These are phyloP conservation scores for Gracilaria gracilis DNA, from an alignment of 23 red algal genomes.

Conservation along the genomic window DNA sequence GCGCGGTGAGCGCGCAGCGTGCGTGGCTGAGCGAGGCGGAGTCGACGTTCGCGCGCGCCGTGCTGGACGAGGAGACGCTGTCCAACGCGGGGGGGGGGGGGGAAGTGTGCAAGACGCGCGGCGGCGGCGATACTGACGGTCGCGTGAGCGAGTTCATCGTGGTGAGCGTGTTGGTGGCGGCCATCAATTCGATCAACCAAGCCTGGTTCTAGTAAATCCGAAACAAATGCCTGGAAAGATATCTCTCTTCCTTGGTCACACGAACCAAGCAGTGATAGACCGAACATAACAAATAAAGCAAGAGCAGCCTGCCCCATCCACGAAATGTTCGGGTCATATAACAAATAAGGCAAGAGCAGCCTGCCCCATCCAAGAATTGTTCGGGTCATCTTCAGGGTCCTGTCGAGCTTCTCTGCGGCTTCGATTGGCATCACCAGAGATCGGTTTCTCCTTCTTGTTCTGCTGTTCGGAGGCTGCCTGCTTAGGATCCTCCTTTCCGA, in stretches of 20 bases:
- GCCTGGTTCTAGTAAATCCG: slow-evolving; percentile 83
- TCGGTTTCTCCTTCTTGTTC: neutral
- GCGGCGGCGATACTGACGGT: no score
- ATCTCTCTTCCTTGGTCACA: slow-evolving; percentile 80
- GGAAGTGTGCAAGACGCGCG: neutral
- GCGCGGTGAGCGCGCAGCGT: neutral
- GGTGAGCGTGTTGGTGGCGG: no score
- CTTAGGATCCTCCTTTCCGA: neutral
- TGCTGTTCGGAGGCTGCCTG: neutral
- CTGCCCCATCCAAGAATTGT: slow-evolving; percentile 69
- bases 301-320: slow-evolving; percentile 77
- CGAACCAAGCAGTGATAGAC: slow-evolving; percentile 62
- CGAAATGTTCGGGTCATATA: slow-evolving; percentile 51
- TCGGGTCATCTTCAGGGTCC: slow-evolving; percentile 16
- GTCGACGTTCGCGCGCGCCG: slow-evolving; percentile 27
- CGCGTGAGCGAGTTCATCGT: no score
- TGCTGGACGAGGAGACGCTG: slow-evolving; percentile 71
- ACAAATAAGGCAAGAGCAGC: slow-evolving; percentile 68
- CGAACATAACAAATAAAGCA: slow-evolving; percentile 56
- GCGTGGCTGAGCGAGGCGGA: slow-evolving; percentile 32
- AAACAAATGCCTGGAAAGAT: slow-evolving; percentile 95
- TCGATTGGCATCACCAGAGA: neutral
- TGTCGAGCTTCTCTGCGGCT: neutral
- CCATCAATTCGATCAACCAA: slow-evolving; percentile 94
- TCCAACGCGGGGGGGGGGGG: slow-evolving; percentile 63